Evolutionary conservation across 306 rosid species (phyloP).

Genomic region (apple (Malus domestica)): DNA sequence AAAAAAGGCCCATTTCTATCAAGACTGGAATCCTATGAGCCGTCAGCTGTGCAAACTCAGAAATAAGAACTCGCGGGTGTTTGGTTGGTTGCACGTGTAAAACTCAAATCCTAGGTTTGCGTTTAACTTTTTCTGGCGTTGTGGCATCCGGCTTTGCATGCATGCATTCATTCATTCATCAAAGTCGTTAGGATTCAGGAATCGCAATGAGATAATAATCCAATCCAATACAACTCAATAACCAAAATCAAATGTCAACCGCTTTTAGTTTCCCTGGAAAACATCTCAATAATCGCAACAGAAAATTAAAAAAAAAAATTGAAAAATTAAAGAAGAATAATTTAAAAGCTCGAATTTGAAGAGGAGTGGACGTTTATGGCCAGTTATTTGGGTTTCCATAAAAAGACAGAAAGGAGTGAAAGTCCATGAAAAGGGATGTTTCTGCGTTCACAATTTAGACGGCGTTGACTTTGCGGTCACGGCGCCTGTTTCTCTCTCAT

Average conservation of each 20-base stretch:
- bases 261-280: neutral
- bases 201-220: neutral
- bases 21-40: neutral
- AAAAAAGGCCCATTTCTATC: neutral
- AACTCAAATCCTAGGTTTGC: neutral
- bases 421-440: neutral
- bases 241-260: neutral
- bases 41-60: neutral
- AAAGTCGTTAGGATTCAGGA: neutral
- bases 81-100: neutral
- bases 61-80: neutral
- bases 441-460: neutral
- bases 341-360: neutral
- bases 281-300: neutral
- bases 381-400: neutral
- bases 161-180: neutral
- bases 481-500: neutral
- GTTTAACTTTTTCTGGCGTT: neutral
- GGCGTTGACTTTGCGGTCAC: neutral
- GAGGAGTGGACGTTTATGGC: neutral
- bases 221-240: neutral
- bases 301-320: neutral
- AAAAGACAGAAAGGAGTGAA: neutral
- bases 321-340: no score
- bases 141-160: neutral